A percentile compares a stretch with the other conserved stretches of the same genome.
Evolutionary conservation across 192 early-diverging fungal genomes (phyloP).

Genomic region (Lobosporangium transversale): DNA sequence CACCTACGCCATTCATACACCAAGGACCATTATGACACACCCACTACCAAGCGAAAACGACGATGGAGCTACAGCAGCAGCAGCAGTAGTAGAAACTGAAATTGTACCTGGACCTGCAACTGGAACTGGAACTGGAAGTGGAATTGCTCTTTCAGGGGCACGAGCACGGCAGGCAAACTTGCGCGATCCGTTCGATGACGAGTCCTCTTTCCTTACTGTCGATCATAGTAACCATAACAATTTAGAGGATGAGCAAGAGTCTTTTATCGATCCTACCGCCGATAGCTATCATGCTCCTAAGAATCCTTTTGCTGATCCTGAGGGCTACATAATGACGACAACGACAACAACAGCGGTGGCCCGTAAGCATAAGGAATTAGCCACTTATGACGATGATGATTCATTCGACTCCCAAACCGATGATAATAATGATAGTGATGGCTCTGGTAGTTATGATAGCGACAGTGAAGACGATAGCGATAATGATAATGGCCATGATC

Average conservation of each 20-base stretch:
- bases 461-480: background rate
- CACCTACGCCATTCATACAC: too few species aligned
- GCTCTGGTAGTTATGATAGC: slow-evolving; percentile 1
- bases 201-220: background rate
- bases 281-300: slow-evolving; percentile 17
- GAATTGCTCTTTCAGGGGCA: too few species aligned
- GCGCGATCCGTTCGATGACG: slow-evolving; percentile 9
- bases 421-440: background rate
- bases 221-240: background rate
- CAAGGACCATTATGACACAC: too few species aligned
- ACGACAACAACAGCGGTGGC: background rate
- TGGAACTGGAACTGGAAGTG: too few species aligned
- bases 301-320: slow-evolving; percentile 21
- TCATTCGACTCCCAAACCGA: slow-evolving; percentile 34
- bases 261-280: slow-evolving; percentile 29
- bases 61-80: too few species aligned
- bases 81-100: too few species aligned
- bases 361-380: background rate
- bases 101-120: too few species aligned
- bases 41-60: too few species aligned
- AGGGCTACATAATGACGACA: too few species aligned
- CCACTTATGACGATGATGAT: slow-evolving; percentile 23
- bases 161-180: too few species aligned
- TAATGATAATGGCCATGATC: background rate
- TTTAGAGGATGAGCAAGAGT: slow-evolving; percentile 14